phyloP scores from a whole-genome alignment of 1,139 yeast species.

The Sugiyamaella novakii region DNA sequence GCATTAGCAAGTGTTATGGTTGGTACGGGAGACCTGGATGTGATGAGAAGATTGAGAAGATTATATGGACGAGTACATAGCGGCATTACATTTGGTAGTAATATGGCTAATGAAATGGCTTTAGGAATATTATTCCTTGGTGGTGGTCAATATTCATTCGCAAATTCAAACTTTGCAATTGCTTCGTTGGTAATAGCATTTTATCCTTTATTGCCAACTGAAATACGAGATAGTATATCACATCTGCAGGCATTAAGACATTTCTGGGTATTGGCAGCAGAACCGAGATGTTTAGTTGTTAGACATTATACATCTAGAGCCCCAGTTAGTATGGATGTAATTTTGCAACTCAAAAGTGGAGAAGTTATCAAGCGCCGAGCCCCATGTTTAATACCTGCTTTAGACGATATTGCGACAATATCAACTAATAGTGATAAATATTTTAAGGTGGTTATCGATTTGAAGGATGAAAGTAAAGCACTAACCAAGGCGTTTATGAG shows the following conservation, averaged over 20 bases:
- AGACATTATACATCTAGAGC: constrained; percentile 62
- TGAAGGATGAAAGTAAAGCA: constrained; percentile 26
- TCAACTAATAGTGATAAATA: constrained; percentile 50
- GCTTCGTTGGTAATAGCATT: constrained; percentile 75
- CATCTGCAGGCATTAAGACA: constrained; percentile 86
- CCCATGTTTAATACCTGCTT: constrained; percentile 72
- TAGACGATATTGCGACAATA: constrained; percentile 51
- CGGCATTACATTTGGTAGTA: constrained; percentile 63
- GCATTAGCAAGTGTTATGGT: constrained; percentile 79
- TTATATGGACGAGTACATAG: constrained; percentile 61
- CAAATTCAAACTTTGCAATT: constrained; percentile 62
- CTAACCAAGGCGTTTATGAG: constrained; percentile 24
- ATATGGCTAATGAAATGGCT: constrained; percentile 78
- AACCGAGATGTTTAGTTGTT: constrained; percentile 74
- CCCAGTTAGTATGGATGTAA: constrained; percentile 50
- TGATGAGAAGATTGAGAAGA: constrained; percentile 69
- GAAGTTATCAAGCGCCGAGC: constrained; percentile 42
- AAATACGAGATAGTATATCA: constrained; percentile 48
- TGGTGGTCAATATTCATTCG: constrained; percentile 88
- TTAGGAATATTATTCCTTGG: constrained; percentile 87
- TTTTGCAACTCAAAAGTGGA: constrained; percentile 50
- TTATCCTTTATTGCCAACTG: constrained; percentile 69
- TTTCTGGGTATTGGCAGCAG: constrained; percentile 88
- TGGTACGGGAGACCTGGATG: constrained; percentile 85
- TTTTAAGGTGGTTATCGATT: constrained; percentile 45